phyloP scores from a whole-genome alignment of 345 rosid species.

The Combretum micranthum region DNA sequence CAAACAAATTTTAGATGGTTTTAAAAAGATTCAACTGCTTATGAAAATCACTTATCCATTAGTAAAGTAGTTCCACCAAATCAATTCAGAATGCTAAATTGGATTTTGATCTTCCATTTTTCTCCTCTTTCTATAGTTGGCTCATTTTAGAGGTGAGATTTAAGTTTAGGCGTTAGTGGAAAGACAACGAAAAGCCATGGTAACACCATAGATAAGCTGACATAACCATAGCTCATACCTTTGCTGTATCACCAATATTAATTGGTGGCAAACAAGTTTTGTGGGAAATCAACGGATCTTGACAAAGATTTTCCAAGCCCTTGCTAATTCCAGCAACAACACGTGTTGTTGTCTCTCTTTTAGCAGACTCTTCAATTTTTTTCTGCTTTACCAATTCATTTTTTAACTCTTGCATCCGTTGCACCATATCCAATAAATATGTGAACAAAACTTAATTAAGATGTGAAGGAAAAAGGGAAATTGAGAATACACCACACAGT shows the following conservation, averaged over 20 bases:
- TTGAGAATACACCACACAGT: slow-evolving; percentile 25
- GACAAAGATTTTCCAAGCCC: slow-evolving; percentile 25
- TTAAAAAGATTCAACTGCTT: no score
- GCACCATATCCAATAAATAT: slow-evolving; percentile 31
- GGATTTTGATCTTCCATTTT: no score
- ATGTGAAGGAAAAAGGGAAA: background rate
- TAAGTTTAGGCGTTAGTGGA: no score
- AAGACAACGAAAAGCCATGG: no score
- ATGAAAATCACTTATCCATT: no score
- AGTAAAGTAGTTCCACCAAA: no score
- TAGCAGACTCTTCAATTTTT: slow-evolving; percentile 17
- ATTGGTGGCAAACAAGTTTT: slow-evolving; percentile 18
- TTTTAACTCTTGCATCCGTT: slow-evolving; percentile 22
- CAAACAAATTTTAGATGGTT: no score
- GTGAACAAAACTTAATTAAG: slow-evolving; percentile 1
- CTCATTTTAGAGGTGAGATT: no score
- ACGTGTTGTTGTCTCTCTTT: slow-evolving; percentile 17
- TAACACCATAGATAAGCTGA: no score
- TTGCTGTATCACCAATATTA: slow-evolving; percentile 23
- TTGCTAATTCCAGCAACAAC: slow-evolving; percentile 16
- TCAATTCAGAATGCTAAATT: no score
- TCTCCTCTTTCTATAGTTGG: no score
- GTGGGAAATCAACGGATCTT: slow-evolving; percentile 19
- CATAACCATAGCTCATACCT: slow-evolving; percentile 36
- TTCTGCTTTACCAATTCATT: slow-evolving; percentile 21